A percentile compares a stretch with the other conserved stretches of the same genome.
Conservation (phyloP, 257 asterid genomes). For the Primulina tabacum region DNA sequence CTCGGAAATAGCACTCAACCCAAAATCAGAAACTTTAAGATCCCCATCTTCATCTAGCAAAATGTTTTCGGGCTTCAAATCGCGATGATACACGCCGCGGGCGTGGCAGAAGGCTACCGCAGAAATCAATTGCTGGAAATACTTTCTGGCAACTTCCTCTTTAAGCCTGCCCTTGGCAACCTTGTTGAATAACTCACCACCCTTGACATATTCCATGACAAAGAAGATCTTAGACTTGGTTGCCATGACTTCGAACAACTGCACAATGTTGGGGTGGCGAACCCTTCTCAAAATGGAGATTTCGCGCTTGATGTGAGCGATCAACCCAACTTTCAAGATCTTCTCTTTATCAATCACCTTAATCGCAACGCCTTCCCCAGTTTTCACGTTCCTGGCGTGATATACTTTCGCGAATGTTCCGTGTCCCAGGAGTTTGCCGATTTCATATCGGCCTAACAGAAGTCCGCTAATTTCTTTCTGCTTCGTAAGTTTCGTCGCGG, state of each 20-base stretch:
- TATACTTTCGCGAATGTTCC: conserved; percentile 94
- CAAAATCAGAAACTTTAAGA: conserved; percentile 87
- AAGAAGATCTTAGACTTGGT: conserved; percentile 79
- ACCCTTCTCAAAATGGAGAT: conserved; percentile 87
- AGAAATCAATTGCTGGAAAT: conserved; percentile 79
- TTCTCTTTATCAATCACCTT: conserved; percentile 91
- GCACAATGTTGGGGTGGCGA: conserved; percentile 91
- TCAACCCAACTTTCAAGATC: conserved; percentile 71
- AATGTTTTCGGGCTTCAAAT: conserved; percentile 83
- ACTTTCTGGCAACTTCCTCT: conserved; percentile 73
- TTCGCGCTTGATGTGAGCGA: conserved; percentile 81
- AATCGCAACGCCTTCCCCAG: conserved; percentile 71
- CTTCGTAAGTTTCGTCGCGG: conserved; percentile 23
- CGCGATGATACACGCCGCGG: conserved; percentile 91
- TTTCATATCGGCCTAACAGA: conserved; percentile 61
- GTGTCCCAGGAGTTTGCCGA: conserved; percentile 76
- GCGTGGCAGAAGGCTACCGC: conserved; percentile 92
- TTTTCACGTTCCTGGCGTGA: conserved; percentile 68
- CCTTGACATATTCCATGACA: conserved; percentile 85
- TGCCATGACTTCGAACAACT: conserved; percentile 91
- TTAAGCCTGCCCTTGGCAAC: conserved; percentile 91
- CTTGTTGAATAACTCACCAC: conserved; percentile 87
- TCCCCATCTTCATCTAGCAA: conserved; percentile 79
- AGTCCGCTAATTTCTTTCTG: conserved; percentile 53
- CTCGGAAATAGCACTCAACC: conserved; percentile 81